These are phyloP conservation scores for Aspergillus sp. DNA, from an alignment of 2,329 filamentous ascomycete species.

Conservation along the genomic window DNA sequence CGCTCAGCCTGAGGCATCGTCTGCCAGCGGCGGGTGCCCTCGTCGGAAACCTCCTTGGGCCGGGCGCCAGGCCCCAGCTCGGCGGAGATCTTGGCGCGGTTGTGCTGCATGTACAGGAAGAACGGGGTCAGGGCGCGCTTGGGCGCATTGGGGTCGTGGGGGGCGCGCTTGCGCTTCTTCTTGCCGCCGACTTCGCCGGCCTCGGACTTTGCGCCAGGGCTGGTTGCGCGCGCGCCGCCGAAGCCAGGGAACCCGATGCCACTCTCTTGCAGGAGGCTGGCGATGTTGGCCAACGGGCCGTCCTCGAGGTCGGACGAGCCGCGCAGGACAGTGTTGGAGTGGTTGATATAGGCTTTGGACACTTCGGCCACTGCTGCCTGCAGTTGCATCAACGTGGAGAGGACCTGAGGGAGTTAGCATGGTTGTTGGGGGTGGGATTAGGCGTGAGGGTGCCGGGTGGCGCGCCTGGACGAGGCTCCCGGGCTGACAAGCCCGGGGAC, in stretches of 20 bases:
- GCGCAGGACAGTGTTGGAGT: conserved; percentile 78
- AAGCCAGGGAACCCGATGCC: conserved; percentile 28
- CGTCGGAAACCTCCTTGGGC: conserved; percentile 83
- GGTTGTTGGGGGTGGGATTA: neutral
- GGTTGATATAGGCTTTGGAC: conserved; percentile 79
- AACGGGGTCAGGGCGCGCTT: conserved; percentile 93
- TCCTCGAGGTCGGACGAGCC: conserved; percentile 52
- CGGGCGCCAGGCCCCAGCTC: conserved; percentile 73
- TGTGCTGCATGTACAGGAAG: conserved; percentile 90
- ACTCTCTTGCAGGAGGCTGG: conserved; percentile 44
- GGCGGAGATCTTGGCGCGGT: conserved; percentile 74
- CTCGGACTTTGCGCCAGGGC: conserved; percentile 40
- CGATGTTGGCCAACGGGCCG: conserved; percentile 41
- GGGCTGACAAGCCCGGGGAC: neutral
- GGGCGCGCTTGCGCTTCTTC: conserved; percentile 87
- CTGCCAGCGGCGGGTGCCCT: conserved; percentile 83
- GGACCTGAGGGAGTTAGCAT: conserved; percentile 56
- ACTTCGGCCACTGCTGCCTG: conserved; percentile 76
- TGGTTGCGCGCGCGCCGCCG: conserved; percentile 31
- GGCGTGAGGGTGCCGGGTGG: neutral
- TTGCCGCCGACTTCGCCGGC: conserved; percentile 64
- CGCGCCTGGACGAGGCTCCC: conserved; percentile 7
- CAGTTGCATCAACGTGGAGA: conserved; percentile 74
- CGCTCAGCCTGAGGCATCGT: conserved; percentile 74
- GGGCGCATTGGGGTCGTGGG: conserved; percentile 86